Percentiles rank a stretch among this genome's conserved stretches.
phyloP scores from a whole-genome alignment of 1,284 basidiomycete species.

The Apiotrichum laibachii region DNA sequence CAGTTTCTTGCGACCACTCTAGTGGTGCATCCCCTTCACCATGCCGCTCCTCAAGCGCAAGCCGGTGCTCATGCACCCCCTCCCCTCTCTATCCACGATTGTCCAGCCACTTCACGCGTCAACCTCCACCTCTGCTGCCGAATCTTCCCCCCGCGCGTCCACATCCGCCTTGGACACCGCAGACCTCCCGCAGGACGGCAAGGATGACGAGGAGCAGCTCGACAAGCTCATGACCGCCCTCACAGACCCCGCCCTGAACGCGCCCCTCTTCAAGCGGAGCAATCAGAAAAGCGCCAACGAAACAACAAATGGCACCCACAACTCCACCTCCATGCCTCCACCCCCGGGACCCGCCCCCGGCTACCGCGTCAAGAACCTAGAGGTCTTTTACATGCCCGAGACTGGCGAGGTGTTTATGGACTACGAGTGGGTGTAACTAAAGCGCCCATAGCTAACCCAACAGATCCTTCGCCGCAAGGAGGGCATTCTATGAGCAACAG shows the following conservation, averaged over 20 bases:
- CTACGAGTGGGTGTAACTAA: constrained; percentile 71
- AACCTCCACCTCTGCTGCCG: constrained; percentile 8
- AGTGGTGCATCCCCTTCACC: constrained; percentile 15
- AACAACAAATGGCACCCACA: constrained; percentile 15
- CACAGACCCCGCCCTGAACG: constrained; percentile 15
- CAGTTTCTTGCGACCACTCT: background rate
- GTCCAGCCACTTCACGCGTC: constrained; percentile 16
- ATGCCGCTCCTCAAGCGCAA: constrained; percentile 91
- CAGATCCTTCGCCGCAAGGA: constrained; percentile 83
- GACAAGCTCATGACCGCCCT: constrained; percentile 34
- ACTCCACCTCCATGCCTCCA: background rate
- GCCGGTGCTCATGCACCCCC: constrained; percentile 72
- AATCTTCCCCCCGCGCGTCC: constrained; percentile 1
- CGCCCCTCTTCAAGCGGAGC: background rate
- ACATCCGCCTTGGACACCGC: constrained; percentile 6
- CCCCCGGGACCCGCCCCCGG: background rate
- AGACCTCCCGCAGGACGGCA: constrained; percentile 34
- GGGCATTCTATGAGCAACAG: constrained; percentile 89
- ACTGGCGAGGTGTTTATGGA: constrained; percentile 94
- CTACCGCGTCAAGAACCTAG: constrained; percentile 44
- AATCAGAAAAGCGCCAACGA: constrained; percentile 11
- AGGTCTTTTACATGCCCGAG: constrained; percentile 83
- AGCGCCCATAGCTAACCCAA: no score
- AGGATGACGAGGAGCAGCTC: constrained; percentile 44
- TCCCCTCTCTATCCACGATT: constrained; percentile 37